These are phyloP conservation scores for Mycena metata DNA, from an alignment of 768 basidiomycete genomes.

Conservation along the genomic window DNA sequence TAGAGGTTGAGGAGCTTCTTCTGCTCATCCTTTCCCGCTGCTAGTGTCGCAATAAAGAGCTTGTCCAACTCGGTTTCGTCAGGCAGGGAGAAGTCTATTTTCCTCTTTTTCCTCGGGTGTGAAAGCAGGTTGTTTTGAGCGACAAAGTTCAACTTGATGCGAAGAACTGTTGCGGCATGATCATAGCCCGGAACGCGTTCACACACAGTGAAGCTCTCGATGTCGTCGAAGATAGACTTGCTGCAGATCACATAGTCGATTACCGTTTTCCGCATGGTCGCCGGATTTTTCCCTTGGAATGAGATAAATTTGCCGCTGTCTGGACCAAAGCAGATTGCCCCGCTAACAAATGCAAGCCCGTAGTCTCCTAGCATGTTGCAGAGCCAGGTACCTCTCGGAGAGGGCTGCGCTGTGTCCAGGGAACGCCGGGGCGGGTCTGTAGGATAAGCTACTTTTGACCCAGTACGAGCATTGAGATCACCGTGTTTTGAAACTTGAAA, in stretches of 20 bases:
- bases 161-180: too few relatives aligned
- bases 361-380: too few relatives aligned
- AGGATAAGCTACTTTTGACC: not conserved
- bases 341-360: too few relatives aligned
- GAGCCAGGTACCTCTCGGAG: too few relatives aligned
- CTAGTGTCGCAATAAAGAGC: conserved; percentile 6
- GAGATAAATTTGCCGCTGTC: too few relatives aligned
- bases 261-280: not conserved
- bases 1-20: not conserved
- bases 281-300: conserved; percentile 12
- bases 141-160: too few relatives aligned
- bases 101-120: not conserved
- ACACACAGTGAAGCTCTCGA: not conserved
- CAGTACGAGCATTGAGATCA: conserved; percentile 11
- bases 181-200: conserved; percentile 1
- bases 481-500: not conserved
- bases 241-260: conserved; percentile 24
- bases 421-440: too few relatives aligned
- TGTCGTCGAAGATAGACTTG: not conserved
- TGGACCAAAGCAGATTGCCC: conserved; percentile 5
- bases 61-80: conserved; percentile 13
- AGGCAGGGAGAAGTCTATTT: not conserved
- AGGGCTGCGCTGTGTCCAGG: too few relatives aligned
- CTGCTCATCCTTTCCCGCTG: not conserved
- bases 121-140: too few relatives aligned